Evolutionary conservation across 2,329 filamentous ascomycete genomes (phyloP).

Genomic region (Epichloe gansuensis): DNA sequence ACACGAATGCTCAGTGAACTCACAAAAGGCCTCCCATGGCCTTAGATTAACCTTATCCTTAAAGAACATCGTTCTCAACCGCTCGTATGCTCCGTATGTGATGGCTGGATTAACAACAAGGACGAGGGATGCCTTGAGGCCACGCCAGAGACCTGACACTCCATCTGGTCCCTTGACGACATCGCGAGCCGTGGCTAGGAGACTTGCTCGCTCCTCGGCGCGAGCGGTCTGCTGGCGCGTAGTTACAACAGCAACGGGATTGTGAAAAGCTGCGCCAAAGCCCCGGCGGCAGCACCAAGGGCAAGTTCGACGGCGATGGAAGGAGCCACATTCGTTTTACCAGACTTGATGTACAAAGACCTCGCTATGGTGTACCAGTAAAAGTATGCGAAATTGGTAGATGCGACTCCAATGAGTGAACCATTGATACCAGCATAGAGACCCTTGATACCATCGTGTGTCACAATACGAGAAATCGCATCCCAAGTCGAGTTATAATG

Average conservation of each 20-base stretch:
- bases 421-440: conserved; percentile 85
- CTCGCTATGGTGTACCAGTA: conserved; percentile 96
- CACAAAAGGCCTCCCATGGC: conserved; percentile 84
- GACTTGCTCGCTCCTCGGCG: conserved; percentile 71
- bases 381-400: conserved; percentile 98
- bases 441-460: conserved; percentile 66
- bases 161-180: conserved; percentile 87
- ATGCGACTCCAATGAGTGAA: conserved; percentile 80
- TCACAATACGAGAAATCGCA: conserved; percentile 73
- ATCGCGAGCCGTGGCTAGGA: conserved; percentile 78
- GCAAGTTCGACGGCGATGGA: conserved; percentile 73
- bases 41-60: conserved; percentile 63
- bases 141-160: conserved; percentile 80
- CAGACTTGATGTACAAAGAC: conserved; percentile 58
- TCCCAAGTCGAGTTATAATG: conserved; percentile 85
- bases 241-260: conserved; percentile 90
- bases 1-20: conserved; percentile 27
- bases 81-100: conserved; percentile 93
- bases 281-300: conserved; percentile 78
- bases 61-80: conserved; percentile 66
- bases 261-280: conserved; percentile 87
- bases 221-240: conserved; percentile 90
- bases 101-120: conserved; percentile 94
- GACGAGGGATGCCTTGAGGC: conserved; percentile 88
- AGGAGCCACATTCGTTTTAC: conserved; percentile 42